phyloP scores from a whole-genome alignment of 306 rosid genomes.

The Cicer pinnatifidum region DNA sequence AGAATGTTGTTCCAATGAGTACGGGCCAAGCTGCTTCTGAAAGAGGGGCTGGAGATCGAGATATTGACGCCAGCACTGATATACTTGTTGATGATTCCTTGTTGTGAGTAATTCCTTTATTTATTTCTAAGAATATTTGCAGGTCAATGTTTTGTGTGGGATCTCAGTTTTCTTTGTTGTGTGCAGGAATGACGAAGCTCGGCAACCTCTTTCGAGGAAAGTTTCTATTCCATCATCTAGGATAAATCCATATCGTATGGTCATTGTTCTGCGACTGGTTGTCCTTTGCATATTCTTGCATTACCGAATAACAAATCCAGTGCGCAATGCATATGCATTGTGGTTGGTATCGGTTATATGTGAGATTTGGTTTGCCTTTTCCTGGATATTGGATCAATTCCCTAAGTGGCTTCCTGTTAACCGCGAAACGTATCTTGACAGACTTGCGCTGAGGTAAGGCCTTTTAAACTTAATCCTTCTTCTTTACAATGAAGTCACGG shows the following conservation, averaged over 20 bases:
- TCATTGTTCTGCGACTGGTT: conserved; percentile 83
- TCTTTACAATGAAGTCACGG: background rate
- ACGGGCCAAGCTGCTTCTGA: conserved; percentile 81
- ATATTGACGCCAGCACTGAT: conserved; percentile 88
- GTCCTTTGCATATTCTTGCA: conserved; percentile 88
- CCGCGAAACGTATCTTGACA: conserved; percentile 95
- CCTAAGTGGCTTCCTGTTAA: conserved; percentile 97
- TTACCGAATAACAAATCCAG: conserved; percentile 94
- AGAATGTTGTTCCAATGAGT: conserved; percentile 84
- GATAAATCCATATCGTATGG: conserved; percentile 93
- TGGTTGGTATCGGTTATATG: conserved; percentile 95
- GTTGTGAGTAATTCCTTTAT: conserved; percentile 56
- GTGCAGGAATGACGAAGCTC: conserved; percentile 90
- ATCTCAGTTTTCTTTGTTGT: conserved; percentile 24
- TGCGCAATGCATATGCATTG: conserved; percentile 77
- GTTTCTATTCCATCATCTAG: conserved; percentile 92
- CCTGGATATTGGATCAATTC: conserved; percentile 98
- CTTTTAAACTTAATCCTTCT: conserved; percentile 13
- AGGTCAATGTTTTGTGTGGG: conserved; percentile 8
- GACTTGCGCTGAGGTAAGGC: conserved; percentile 80
- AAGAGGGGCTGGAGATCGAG: conserved; percentile 89
- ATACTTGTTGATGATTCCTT: conserved; percentile 83
- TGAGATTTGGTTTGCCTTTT: conserved; percentile 96
- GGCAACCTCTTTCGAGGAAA: conserved; percentile 95
- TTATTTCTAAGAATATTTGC: conserved; percentile 13